Base-by-base conservation (phyloP, 768 basidiomycete species). In the Tricholoma sp. region DNA sequence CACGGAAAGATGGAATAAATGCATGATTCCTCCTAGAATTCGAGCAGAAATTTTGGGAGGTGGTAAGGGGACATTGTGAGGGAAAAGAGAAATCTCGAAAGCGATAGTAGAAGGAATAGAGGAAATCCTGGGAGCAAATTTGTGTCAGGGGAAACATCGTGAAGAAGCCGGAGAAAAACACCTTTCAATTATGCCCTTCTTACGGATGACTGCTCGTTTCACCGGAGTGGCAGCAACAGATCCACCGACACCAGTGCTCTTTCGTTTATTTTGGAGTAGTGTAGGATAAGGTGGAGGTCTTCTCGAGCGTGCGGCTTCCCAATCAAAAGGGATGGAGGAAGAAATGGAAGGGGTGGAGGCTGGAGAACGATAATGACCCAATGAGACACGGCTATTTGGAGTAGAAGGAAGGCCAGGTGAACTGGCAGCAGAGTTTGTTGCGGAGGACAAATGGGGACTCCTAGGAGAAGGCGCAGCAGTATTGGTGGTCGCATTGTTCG, bases 41-140 rank as follows among this genome's bases (percentile, higher is more conserved):
- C 80, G 80, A 16, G 88, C 91, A 43, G 82, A 82, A 1, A 82
- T 86, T 63, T 77, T 81, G 6, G 85, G 79, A 19, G 82, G 71
- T 1, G 91, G 91, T 1, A 91, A 73, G 8, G 89, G 89, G 18
- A 92, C 62, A 64, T 93, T 90, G 63, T 88, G 75, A n/a, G 90
- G 91, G 66, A 93, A 90, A 50, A 90, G 75, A 8, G 87, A 82
- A n/a, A 92, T 78, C 66, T 91, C 82, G 64, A 93, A 91, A 39
- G 86, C 82, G 50, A 93, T 80, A 34, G 74, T 72, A 9, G 90
- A 89, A 2, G 90, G 91, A 32, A 91, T 72, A 19, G 79, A 76
- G n/a, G 74, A 71, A 22, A 89, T 72, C 58, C 89, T 91, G 35
- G 22, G 19, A 56, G 32, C 27, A 12, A 45, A 56, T 50, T 31